Conservation (phyloP, 2,329 filamentous ascomycete species). For the Ceratocystis cacaofunesta region DNA sequence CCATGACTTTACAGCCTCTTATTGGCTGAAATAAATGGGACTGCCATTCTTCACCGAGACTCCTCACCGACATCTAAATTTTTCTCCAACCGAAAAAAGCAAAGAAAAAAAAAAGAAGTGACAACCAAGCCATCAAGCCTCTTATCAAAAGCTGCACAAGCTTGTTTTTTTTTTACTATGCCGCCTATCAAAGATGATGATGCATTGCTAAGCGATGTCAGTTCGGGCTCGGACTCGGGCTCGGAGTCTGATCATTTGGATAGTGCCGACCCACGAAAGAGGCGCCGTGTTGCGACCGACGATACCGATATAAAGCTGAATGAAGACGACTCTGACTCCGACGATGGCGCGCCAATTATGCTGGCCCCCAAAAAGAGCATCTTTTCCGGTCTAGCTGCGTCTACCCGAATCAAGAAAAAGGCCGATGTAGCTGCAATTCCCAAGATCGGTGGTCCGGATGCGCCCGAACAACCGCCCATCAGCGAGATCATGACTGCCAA, state of each 20-base stretch:
- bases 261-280: slow-evolving; percentile 31
- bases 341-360: slow-evolving; percentile 19
- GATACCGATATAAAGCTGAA: slow-evolving; percentile 23
- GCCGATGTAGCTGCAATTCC: slow-evolving; percentile 18
- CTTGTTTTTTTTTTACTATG: slow-evolving; percentile 8
- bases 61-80: slow-evolving; percentile 1
- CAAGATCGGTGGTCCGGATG: slow-evolving; percentile 17
- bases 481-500: slow-evolving; percentile 20
- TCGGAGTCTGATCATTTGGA: slow-evolving; percentile 37
- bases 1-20: neutral
- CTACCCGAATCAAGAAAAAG: slow-evolving; percentile 38
- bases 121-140: neutral
- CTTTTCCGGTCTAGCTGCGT: slow-evolving; percentile 32
- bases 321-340: slow-evolving; percentile 20
- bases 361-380: slow-evolving; percentile 24
- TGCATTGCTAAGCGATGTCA: slow-evolving; percentile 4
- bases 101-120: neutral
- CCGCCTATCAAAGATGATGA: slow-evolving; percentile 10
- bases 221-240: slow-evolving; percentile 27
- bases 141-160: neutral
- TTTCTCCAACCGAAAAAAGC: neutral
- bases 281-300: slow-evolving; percentile 23
- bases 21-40: neutral
- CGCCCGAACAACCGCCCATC: slow-evolving; percentile 11
- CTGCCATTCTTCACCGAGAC: neutral